phyloP scores from a whole-genome alignment of 768 basidiomycete species.

The Agrocybe praecox region DNA sequence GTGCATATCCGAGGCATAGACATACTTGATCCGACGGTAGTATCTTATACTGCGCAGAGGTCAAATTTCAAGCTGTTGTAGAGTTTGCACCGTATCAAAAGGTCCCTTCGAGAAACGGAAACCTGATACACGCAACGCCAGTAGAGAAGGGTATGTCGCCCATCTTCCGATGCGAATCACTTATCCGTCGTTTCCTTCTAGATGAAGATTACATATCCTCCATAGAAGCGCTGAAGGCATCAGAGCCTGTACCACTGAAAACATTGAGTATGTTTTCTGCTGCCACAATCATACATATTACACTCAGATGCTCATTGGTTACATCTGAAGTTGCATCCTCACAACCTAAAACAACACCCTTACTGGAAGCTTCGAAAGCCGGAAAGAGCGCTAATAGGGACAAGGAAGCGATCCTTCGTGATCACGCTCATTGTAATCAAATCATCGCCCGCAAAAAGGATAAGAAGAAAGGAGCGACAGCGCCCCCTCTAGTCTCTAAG shows the following conservation, averaged over 20 bases:
- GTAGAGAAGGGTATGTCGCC: slow-evolving; percentile 78
- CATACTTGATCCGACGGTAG: background rate
- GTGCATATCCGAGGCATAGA: slow-evolving; percentile 51
- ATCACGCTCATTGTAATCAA: slow-evolving; percentile 69
- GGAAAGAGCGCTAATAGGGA: slow-evolving; percentile 75
- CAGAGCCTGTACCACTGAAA: slow-evolving; percentile 68
- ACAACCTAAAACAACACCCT: slow-evolving; percentile 83
- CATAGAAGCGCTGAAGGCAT: slow-evolving; percentile 66
- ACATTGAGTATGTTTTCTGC: slow-evolving; percentile 54
- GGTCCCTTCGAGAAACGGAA: slow-evolving; percentile 77
- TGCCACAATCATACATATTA: background rate
- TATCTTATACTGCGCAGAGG: slow-evolving; percentile 53
- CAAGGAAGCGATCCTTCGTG: slow-evolving; percentile 71
- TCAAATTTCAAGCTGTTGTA: slow-evolving; percentile 85
- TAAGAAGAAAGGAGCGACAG: slow-evolving; percentile 26
- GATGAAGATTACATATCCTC: slow-evolving; percentile 88
- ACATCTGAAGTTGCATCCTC: slow-evolving; percentile 62
- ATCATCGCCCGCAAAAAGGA: slow-evolving; percentile 39
- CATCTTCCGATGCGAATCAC: background rate
- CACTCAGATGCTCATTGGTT: background rate
- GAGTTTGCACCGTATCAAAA: slow-evolving; percentile 96
- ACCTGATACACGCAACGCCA: slow-evolving; percentile 76
- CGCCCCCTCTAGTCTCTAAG: slow-evolving; percentile 3
- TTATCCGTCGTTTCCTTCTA: slow-evolving; percentile 26
- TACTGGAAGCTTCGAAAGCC: slow-evolving; percentile 91